These are phyloP conservation scores for Phytophthora kernoviae DNA, from an alignment of 352 stramenopile species.

Conservation along the genomic window DNA sequence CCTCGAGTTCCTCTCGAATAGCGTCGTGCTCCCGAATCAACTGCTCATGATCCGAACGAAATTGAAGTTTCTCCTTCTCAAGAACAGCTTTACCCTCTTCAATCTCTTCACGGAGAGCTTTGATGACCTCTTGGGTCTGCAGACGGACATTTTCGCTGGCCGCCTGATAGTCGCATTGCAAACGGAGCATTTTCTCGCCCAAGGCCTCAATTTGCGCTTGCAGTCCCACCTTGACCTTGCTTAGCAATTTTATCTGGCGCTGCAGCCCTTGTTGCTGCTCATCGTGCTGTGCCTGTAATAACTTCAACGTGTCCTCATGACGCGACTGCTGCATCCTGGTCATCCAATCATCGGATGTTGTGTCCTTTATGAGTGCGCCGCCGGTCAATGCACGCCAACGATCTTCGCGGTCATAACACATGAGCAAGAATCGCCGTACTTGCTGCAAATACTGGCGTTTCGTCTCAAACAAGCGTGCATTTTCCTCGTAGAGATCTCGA, in stretches of 20 bases:
- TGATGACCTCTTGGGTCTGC: constrained; percentile 54
- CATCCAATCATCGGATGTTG: constrained; percentile 74
- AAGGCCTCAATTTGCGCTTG: constrained; percentile 43
- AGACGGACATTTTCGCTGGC: constrained; percentile 51
- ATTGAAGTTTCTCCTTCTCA: constrained; percentile 34
- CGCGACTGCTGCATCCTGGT: constrained; percentile 56
- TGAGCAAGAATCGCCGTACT: constrained; percentile 55
- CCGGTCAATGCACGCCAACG: constrained; percentile 60
- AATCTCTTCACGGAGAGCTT: constrained; percentile 41
- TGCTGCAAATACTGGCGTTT: constrained; percentile 57
- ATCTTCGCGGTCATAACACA: constrained; percentile 70
- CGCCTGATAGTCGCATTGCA: constrained; percentile 56
- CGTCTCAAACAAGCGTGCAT: constrained; percentile 45
- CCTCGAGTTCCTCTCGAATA: constrained; percentile 48
- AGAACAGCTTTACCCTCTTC: constrained; percentile 34
- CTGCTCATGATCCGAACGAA: constrained; percentile 42
- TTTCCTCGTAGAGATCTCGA: constrained; percentile 42
- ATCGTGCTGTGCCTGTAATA: constrained; percentile 59
- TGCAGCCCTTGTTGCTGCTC: constrained; percentile 42
- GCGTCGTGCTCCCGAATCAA: constrained; percentile 49
- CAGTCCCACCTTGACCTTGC: constrained; percentile 43
- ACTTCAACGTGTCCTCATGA: constrained; percentile 49
- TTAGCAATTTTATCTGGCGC: constrained; percentile 52
- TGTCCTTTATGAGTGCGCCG: constrained; percentile 58
- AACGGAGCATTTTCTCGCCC: constrained; percentile 29